These are phyloP conservation scores for Fusarium sacchari DNA, from an alignment of 2,329 filamentous ascomycete genomes.

Conservation along the genomic window DNA sequence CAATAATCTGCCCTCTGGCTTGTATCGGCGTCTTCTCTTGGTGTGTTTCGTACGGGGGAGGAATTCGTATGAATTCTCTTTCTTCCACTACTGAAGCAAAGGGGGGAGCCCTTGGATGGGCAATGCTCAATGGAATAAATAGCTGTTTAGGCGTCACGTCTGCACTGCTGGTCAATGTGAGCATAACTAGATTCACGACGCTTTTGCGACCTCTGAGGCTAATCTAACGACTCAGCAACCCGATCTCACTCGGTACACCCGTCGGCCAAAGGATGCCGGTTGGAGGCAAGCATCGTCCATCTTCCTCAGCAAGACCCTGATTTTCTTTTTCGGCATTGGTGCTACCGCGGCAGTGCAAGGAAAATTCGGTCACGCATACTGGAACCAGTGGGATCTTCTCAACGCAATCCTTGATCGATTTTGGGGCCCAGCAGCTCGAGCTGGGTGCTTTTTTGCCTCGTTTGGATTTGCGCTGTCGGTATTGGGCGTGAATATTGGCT, in stretches of 20 bases:
- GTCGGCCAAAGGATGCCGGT: background rate
- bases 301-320: background rate
- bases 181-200: background rate
- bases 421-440: conserved; percentile 44
- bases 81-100: background rate
- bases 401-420: conserved; percentile 51
- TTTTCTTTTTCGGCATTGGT: background rate
- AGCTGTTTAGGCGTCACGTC: background rate
- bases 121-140: background rate
- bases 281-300: background rate
- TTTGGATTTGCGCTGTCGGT: background rate
- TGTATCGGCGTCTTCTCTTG: background rate
- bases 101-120: background rate
- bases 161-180: background rate
- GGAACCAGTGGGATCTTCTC: conserved; percentile 51
- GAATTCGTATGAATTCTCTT: background rate
- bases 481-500: background rate
- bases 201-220: background rate
- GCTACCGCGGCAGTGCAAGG: conserved; percentile 42
- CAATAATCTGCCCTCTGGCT: background rate
- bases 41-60: background rate
- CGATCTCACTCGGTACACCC: background rate
- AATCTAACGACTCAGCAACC: background rate
- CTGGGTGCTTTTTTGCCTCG: conserved; percentile 43
- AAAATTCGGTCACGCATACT: conserved; percentile 48